Evolutionary conservation across 108 stramenopile genomes (phyloP).

Genomic region (Skeletonema grethae): DNA sequence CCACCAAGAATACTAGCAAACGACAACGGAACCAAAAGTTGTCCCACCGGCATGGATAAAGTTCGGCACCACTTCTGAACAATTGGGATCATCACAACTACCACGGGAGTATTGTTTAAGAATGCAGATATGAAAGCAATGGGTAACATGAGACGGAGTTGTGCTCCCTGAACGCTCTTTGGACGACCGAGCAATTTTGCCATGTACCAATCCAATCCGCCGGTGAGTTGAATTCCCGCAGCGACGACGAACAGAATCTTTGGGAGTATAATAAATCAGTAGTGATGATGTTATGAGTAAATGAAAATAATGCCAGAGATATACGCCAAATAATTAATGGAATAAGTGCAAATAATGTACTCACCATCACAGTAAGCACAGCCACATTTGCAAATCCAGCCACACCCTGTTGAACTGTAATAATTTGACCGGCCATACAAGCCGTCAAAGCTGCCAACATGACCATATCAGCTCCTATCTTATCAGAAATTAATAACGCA

Average conservation of each 20-base stretch:
- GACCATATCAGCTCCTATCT: constrained; percentile 68
- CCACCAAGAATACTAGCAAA: constrained; percentile 89
- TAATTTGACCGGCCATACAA: constrained; percentile 75
- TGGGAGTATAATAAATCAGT: neutral
- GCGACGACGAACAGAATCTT: constrained; percentile 80
- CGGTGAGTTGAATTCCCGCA: constrained; percentile 78
- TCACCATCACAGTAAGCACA: constrained; percentile 76
- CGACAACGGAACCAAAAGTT: constrained; percentile 81
- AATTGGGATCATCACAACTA: constrained; percentile 91
- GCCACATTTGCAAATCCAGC: constrained; percentile 86
- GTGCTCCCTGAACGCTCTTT: constrained; percentile 60
- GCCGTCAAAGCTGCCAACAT: constrained; percentile 72
- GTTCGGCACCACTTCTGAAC: constrained; percentile 78
- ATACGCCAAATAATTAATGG: no score
- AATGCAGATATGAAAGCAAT: constrained; percentile 79
- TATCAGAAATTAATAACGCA: constrained; percentile 63
- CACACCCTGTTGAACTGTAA: constrained; percentile 68
- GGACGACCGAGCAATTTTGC: constrained; percentile 76
- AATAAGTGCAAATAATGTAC: neutral
- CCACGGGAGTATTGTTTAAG: constrained; percentile 90
- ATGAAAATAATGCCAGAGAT: no score
- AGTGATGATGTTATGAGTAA: neutral
- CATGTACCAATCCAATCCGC: constrained; percentile 91
- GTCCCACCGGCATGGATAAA: constrained; percentile 58
- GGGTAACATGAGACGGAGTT: constrained; percentile 69